phyloP scores from a whole-genome alignment of 2,329 filamentous ascomycete species.

The Biscogniauxia sp. region DNA sequence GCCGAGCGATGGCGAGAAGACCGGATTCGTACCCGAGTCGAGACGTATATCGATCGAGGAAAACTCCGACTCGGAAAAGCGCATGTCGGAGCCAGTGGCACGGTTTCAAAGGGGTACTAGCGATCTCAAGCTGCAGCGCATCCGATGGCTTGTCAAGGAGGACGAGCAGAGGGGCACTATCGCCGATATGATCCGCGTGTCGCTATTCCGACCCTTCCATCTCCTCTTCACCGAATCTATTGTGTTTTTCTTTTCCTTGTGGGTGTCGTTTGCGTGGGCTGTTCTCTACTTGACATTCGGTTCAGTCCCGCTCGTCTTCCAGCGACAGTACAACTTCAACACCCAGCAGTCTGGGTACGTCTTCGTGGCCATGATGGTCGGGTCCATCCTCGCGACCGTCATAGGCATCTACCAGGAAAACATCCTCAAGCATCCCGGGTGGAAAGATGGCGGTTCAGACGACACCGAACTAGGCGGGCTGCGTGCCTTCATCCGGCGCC shows the following conservation, averaged over 20 bases:
- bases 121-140: conserved; percentile 42
- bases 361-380: conserved; percentile 71
- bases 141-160: conserved; percentile 76
- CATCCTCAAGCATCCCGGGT: conserved; percentile 50
- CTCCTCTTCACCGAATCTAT: conserved; percentile 74
- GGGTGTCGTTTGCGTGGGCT: conserved; percentile 88
- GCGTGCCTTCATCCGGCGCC: conserved; percentile 45
- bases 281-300: conserved; percentile 83
- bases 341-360: conserved; percentile 66
- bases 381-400: conserved; percentile 62
- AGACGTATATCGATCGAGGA: conserved; percentile 2
- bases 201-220: conserved; percentile 74
- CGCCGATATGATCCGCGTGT: conserved; percentile 67
- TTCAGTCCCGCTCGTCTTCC: conserved; percentile 76
- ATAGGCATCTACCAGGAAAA: conserved; percentile 72
- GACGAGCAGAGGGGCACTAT: conserved; percentile 75
- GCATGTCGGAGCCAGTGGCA: background rate
- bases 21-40: conserved; percentile 1
- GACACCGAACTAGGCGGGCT: conserved; percentile 30
- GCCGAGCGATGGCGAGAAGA: conserved; percentile 7
- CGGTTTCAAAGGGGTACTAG: background rate
- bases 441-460: conserved; percentile 31
- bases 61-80: conserved; percentile 14
- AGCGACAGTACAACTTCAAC: conserved; percentile 64
- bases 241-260: conserved; percentile 83